Evolutionary conservation across 164 flowering plant genomes (phyloP), one percentile per base, ranked within the genome.

Genomic region (Liriodendron chinense): DNA sequence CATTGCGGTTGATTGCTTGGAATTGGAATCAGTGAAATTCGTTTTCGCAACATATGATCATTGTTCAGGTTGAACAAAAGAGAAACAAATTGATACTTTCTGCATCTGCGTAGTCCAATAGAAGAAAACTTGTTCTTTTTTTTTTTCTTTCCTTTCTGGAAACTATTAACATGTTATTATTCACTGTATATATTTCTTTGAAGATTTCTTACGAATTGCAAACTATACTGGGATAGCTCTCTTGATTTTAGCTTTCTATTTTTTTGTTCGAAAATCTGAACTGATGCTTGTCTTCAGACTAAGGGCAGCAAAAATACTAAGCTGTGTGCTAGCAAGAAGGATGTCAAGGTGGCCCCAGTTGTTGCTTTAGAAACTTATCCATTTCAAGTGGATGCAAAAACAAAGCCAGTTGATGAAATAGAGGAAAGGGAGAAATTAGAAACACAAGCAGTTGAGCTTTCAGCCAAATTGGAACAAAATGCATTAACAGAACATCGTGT

Each of bases 261-360:
- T 24, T n/a, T 67, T 69, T 68, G 26, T 47, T 26, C 59, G 20
- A 62, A 47, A 71, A 71, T 50, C 61, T 68, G 25, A 67, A 69
- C 20, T 73, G 34, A 69, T 80, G n/a, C 71, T 72, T 68, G 8
- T 80, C 68, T 72, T 82, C 82, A 90, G 91, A 73, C 77, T 71
- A 83, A 79, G 82, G 81, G 68, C 63, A 61, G 56, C 75, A 90
- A 83, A 81, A 86, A 80, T 81, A 78, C 70, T 28, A 85, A 79
- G 73, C 82, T 69, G 59, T 80, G 74, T 49, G 80, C 69, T 63
- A 59, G 70, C 22, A 82, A 80, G 77, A 82, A 78, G 71, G 81
- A 70, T 56, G 68, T 84, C 43, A 88, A 83, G 84, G 82, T 84
- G 77, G 78, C 72, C 47, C 82, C 84, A 56, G 70, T 79, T 74